These are phyloP conservation scores for Chrysoporthe deuterocubensis DNA, from an alignment of 2,329 filamentous ascomycete genomes.

Conservation along the genomic window DNA sequence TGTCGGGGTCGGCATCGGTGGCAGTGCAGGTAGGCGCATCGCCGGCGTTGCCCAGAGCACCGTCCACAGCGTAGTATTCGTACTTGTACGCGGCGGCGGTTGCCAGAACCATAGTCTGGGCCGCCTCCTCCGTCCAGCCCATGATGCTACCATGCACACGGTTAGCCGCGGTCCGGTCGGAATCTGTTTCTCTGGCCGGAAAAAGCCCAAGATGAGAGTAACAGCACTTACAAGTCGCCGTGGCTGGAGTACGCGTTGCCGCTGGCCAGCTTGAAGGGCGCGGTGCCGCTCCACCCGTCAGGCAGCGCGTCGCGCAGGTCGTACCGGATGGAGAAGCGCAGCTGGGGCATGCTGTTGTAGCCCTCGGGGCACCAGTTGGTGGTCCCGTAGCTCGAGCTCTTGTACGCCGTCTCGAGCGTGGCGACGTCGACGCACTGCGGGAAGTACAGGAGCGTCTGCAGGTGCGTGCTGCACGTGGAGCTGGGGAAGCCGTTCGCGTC, in stretches of 20 bases:
- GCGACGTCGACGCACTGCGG: constrained; percentile 45
- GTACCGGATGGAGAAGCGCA: constrained; percentile 50
- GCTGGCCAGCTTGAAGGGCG: constrained; percentile 45
- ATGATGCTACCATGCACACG: constrained; percentile 38
- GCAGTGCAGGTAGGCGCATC: constrained; percentile 39
- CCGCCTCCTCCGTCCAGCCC: constrained; percentile 47
- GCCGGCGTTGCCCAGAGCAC: constrained; percentile 39
- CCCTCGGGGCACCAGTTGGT: constrained; percentile 42
- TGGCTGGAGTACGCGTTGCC: constrained; percentile 45
- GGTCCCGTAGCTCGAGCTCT: constrained; percentile 37
- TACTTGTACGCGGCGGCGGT: constrained; percentile 39
- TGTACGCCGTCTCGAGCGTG: constrained; percentile 36
- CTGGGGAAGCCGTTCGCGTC: constrained; percentile 74
- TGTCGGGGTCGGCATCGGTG: constrained; percentile 44
- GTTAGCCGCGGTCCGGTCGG: neutral
- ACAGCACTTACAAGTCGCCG: constrained; percentile 43
- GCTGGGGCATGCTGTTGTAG: constrained; percentile 47
- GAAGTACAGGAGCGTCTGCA: constrained; percentile 59
- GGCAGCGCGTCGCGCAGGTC: constrained; percentile 45
- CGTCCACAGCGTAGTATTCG: constrained; percentile 39
- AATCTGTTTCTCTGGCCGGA: neutral
- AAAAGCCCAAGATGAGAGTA: neutral
- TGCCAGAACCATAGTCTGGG: constrained; percentile 44
- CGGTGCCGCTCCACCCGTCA: constrained; percentile 44
- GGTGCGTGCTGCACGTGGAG: constrained; percentile 67